Base-by-base conservation (phyloP, 345 rosid species). In the Populus simonii region DNA sequence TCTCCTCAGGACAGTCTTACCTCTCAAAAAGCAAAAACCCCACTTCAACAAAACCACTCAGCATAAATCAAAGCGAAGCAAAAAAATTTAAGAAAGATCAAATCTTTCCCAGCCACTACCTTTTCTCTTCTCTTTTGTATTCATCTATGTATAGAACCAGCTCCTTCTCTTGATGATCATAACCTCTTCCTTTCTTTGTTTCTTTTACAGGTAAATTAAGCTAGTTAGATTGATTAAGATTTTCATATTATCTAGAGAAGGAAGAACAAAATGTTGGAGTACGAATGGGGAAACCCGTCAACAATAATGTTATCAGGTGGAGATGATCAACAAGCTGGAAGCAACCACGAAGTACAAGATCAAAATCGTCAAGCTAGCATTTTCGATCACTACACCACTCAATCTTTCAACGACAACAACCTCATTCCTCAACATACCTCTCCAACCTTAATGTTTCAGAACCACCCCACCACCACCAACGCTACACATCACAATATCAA, bases 271-370 rank as follows among this genome's bases (percentile, higher is more conserved):
- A 94, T 94, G 98, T 65, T 92, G 89, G 98, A 89, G 77, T 94
- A 92, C 86, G 97, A 90, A 75, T 94, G 98, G 98, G 96, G 89
- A 51, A 91, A 89, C 83, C 86, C 93, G 3, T 81, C 94, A 1
- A 25, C 85, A 2, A 82, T 92, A 13, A 80, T 91, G 55, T 66
- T 92, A 16, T 77, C 91, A 9, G 81, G 85, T 17, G 88, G 84
- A 8, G 88, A 87, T 23, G 49, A 27, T 29, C 18, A 59, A 72
- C 83, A 13, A 69, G 70, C 67, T 90, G 80, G 16, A 88, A 83
- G 25, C 57, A 70, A 33, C 69, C 22, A 66, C 17, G 39, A 66
- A 0, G 39, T n/a, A 69, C 31, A 82, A 22, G 90, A 91, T 85
- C 94, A 87, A 53, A 84, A 81, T 78, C 90, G 92, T n/a, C 81